These are phyloP conservation scores for Imleria badia DNA, from an alignment of 768 basidiomycete species.

Conservation along the genomic window DNA sequence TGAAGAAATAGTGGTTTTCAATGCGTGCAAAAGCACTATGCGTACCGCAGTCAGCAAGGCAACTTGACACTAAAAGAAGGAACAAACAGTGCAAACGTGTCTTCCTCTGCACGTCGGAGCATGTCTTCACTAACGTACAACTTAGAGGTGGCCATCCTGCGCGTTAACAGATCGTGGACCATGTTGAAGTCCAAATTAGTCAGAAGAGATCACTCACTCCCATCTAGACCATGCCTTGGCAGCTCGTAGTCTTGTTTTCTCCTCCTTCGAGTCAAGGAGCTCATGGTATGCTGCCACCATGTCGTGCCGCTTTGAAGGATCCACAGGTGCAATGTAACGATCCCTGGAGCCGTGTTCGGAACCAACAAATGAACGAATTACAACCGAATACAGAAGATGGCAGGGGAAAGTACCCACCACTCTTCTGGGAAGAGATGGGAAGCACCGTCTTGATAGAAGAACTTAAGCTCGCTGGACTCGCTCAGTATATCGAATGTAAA, in stretches of 20 bases:
- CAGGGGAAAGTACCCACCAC: constrained; percentile 50
- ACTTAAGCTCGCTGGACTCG: constrained; percentile 64
- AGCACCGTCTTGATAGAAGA: constrained; percentile 90
- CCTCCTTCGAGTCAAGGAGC: constrained; percentile 71
- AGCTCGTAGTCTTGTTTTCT: constrained; percentile 59
- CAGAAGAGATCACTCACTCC: constrained; percentile 61
- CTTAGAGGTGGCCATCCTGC: constrained; percentile 81
- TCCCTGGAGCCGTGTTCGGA: constrained; percentile 52
- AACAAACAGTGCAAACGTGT: constrained; percentile 72
- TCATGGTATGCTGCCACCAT: constrained; percentile 83
- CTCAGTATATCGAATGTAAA: neutral
- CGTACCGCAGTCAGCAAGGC: neutral
- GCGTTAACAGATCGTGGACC: neutral
- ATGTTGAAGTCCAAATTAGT: neutral
- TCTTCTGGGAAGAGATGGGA: constrained; percentile 85
- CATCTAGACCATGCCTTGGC: constrained; percentile 89
- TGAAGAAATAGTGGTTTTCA: constrained; percentile 90
- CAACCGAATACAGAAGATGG: neutral
- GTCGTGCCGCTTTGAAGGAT: constrained; percentile 75
- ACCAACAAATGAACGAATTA: neutral
- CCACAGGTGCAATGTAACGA: constrained; percentile 77
- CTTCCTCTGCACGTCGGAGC: constrained; percentile 66
- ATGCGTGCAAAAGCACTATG: constrained; percentile 81
- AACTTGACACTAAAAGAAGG: constrained; percentile 2
- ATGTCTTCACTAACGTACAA: constrained; percentile 67